phyloP scores from a whole-genome alignment of 805 yeast genomes.

The Kazachstania psychrophila region DNA sequence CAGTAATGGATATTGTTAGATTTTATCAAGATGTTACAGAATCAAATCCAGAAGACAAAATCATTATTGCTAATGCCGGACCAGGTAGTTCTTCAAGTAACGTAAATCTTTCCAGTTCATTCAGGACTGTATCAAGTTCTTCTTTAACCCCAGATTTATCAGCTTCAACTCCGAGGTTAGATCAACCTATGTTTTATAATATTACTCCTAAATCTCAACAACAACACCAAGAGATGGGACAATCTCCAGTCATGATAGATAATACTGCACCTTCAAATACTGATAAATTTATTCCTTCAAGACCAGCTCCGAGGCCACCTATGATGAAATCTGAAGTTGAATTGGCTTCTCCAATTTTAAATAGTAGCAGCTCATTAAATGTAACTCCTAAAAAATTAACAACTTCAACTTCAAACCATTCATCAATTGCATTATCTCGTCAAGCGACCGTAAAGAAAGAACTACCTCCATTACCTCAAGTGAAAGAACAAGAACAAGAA shows the following conservation, averaged over 20 bases:
- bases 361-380: no score
- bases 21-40: conserved; percentile 61
- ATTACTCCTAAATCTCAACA: conserved; percentile 4
- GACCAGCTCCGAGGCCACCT: conserved; percentile 63
- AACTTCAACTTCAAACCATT: no score
- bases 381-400: neutral
- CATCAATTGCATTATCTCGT: conserved; percentile 6
- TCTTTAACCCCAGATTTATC: conserved; percentile 4
- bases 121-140: conserved; percentile 4
- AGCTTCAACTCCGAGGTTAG: conserved; percentile 1
- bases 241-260: no score
- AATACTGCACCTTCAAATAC: conserved; percentile 4
- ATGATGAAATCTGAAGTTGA: neutral
- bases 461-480: conserved; percentile 22
- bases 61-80: conserved; percentile 17
- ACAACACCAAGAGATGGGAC: no score
- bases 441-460: conserved; percentile 18
- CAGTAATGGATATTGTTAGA: conserved; percentile 83
- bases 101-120: neutral
- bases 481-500: conserved; percentile 9
- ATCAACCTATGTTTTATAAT: neutral
- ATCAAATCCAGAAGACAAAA: conserved; percentile 33
- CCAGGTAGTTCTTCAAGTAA: neutral
- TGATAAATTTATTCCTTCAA: conserved; percentile 46
- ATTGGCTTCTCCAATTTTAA: neutral